A percentile compares a stretch with the other conserved stretches of the same genome.
These are phyloP conservation scores for Daldinia vernicosa DNA, from an alignment of 495 filamentous ascomycete species.

Conservation along the genomic window DNA sequence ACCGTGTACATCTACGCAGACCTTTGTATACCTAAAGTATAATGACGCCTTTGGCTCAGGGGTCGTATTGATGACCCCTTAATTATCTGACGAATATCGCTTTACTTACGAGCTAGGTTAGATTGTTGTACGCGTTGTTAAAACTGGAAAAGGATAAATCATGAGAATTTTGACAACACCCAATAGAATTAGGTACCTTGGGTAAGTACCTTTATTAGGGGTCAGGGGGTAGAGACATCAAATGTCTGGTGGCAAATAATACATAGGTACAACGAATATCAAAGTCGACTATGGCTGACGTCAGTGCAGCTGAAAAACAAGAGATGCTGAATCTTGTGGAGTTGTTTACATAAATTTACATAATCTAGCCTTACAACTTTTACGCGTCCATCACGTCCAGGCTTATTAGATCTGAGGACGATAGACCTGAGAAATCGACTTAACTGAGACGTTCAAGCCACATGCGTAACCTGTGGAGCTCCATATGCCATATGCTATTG, in stretches of 20 bases:
- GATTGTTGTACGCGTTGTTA: not conserved
- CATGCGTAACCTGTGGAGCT: constrained; percentile 31
- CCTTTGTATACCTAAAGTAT: constrained; percentile 25
- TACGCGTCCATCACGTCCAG: not conserved
- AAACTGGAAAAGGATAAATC: not conserved
- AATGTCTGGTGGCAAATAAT: not conserved
- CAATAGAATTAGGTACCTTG: not conserved
- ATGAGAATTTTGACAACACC: not conserved
- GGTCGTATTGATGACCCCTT: not conserved
- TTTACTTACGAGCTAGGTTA: not conserved
- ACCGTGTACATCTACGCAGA: constrained; percentile 28
- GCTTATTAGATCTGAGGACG: not conserved
- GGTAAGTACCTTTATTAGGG: not conserved
- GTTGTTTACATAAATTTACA: constrained; percentile 11
- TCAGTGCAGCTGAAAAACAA: constrained; percentile 5
- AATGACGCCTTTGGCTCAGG: constrained; percentile 15
- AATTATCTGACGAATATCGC: not conserved
- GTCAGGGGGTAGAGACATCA: not conserved
- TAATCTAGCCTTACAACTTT: constrained; percentile 1
- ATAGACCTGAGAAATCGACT: not conserved
- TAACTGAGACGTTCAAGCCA: constrained; percentile 8
- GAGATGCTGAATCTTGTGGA: not conserved
- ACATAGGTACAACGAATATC: not conserved
- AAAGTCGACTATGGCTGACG: constrained; percentile 1
- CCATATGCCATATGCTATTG: constrained; percentile 15